Percentiles rank a stretch among this genome's conserved stretches.
phyloP scores from a whole-genome alignment of 75 land plant genomes.

The Ceratopteris richardii region DNA sequence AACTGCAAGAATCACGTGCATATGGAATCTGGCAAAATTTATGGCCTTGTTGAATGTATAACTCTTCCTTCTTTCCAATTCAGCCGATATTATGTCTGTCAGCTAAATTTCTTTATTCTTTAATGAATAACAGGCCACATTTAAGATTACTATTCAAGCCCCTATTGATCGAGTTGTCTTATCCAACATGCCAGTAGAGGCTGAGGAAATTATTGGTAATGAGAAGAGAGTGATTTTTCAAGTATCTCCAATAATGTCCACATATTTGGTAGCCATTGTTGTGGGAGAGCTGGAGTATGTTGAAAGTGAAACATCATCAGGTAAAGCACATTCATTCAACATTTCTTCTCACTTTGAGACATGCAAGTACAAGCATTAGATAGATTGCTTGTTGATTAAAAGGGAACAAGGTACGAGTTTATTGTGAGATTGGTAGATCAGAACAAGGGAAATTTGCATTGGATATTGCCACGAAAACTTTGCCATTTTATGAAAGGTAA shows the following conservation, averaged over 20 bases:
- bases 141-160: conserved; percentile 73
- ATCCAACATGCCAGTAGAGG: conserved; percentile 84
- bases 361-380: no score
- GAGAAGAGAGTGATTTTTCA: conserved; percentile 51
- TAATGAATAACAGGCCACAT: conserved; percentile 56
- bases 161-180: conserved; percentile 72
- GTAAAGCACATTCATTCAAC: conserved; percentile 26
- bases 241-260: conserved; percentile 92
- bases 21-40: no score
- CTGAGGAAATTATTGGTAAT: conserved; percentile 46
- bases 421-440: conserved; percentile 72
- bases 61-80: no score
- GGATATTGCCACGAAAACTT: conserved; percentile 72
- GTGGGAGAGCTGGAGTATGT: conserved; percentile 84
- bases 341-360: no score
- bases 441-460: conserved; percentile 89
- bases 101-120: neutral
- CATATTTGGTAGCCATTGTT: conserved; percentile 91
- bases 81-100: no score
- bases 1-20: no score
- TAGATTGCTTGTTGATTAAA: neutral
- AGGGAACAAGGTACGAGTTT: conserved; percentile 86
- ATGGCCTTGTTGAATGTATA: no score
- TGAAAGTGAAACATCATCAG: conserved; percentile 64
- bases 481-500: conserved; percentile 72